Base-by-base conservation (phyloP, 805 yeast genomes). In the Candida hispaniensis region DNA sequence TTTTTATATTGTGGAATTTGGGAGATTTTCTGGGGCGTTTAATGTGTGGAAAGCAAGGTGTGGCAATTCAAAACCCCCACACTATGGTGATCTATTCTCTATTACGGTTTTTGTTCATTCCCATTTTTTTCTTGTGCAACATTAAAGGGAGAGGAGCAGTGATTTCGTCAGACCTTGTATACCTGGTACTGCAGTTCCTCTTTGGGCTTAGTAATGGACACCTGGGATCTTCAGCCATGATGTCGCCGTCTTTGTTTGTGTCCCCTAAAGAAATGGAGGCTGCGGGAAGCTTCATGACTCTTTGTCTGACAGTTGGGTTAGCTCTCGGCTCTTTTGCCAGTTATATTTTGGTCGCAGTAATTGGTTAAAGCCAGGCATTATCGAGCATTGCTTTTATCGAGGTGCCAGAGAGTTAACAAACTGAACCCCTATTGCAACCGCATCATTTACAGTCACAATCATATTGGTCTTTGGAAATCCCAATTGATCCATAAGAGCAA, bases 141-240 rank as follows among this genome's bases (percentile, higher is more conserved):
- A 51, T 74, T 41, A 62, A 66, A 38, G 58, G 59, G 19, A 50
- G 55, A 15, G 60, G 62, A 8, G 67, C 69, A 2, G 44, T 44
- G 23, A 43, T 33, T 14, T 42, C 48, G 26, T 71, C 79, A 3
- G 95, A 85, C 49, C 11, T 67, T 5, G 60, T 75, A 55, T 88
- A 91, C 55, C 55, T 82, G 30, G 7, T 68, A 2, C 50, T 81
- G 22, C 95, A 85, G 55, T 70, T 83, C 38, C 30, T 70, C 4
- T 91, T 82, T 60, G 98, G 98, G 0, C 47, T 82, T 26, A 73
- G 94, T 4, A 85, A 81, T 50, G 98, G 98, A 2, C 94, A 85
- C 47, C 62, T 80, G 17, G 68, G 79, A 34, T 76, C 93, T 5
- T 69, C 82, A 16, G 69, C 82, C 39, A 82, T 88, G 58, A 80